Conservation (phyloP, 108 stramenopile genomes). For the Stephanodiscus triporus region DNA sequence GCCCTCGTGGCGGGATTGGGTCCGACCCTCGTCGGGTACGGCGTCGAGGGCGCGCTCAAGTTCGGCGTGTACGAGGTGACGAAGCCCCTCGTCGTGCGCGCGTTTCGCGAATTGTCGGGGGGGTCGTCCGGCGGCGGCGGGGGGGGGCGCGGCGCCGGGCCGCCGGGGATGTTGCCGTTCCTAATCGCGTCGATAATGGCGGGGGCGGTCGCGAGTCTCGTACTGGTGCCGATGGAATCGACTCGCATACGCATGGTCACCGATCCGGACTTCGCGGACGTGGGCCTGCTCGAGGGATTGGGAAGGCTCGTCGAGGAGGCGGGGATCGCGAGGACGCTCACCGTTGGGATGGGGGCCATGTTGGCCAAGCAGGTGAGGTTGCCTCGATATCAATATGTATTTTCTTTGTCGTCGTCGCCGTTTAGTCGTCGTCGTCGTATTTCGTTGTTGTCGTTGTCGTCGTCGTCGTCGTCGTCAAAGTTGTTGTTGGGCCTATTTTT, state of each 20-base stretch:
- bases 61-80: constrained; percentile 94
- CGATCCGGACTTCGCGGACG: constrained; percentile 69
- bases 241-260: constrained; percentile 91
- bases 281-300: constrained; percentile 63
- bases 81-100: constrained; percentile 70
- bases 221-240: constrained; percentile 92
- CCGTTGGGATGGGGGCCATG: constrained; percentile 89
- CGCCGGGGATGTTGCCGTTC: constrained; percentile 58
- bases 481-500: neutral
- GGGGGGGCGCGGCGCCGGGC: no score
- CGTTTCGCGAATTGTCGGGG: constrained; percentile 41
- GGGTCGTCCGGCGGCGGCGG: no score
- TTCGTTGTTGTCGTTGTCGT: no score
- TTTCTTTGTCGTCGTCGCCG: no score
- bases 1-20: constrained; percentile 78
- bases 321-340: constrained; percentile 63
- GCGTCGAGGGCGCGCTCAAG: constrained; percentile 87
- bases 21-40: constrained; percentile 90
- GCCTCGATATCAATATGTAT: no score
- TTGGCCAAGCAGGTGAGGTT: constrained; percentile 87
- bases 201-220: constrained; percentile 85
- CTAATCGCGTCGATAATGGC: constrained; percentile 81
- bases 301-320: constrained; percentile 68
- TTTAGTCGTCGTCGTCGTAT: no score
- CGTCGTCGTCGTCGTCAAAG: no score